Evolutionary conservation across 2,329 filamentous ascomycete species (phyloP).

Genomic region (Exserohilum turcica): DNA sequence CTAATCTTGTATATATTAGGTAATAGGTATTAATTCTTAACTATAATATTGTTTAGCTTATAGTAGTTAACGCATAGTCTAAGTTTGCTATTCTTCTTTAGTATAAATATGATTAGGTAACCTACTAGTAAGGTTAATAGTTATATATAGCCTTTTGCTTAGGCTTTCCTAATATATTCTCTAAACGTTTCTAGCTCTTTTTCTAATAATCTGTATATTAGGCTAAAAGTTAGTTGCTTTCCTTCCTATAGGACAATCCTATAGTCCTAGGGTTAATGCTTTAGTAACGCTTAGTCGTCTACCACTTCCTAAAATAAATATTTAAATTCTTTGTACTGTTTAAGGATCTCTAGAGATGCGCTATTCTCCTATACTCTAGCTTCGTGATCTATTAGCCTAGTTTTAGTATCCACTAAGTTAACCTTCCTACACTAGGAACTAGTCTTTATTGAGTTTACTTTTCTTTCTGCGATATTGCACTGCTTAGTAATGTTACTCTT

Average conservation of each 20-base stretch:
- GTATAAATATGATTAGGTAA: constrained; percentile 6
- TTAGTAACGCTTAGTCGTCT: not conserved
- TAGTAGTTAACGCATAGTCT: constrained; percentile 6
- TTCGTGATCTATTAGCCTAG: not conserved
- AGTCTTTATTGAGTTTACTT: not conserved
- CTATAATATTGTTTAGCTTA: constrained; percentile 1
- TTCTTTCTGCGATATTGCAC: not conserved
- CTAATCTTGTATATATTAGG: constrained; percentile 9
- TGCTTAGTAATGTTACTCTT: not conserved
- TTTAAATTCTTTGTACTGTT: constrained; percentile 1
- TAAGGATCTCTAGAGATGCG: not conserved
- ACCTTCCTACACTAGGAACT: not conserved
- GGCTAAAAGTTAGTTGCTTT: not conserved
- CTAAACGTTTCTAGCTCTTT: no score
- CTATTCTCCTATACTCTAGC: not conserved
- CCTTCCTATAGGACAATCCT: constrained; percentile 1
- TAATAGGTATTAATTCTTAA: constrained; percentile 15
- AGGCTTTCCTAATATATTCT: no score
- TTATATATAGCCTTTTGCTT: not conserved
- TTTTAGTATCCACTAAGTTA: not conserved
- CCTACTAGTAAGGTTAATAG: not conserved
- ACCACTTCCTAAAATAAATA: not conserved
- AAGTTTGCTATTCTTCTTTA: constrained; percentile 4
- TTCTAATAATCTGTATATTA: not conserved
- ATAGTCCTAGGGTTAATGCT: constrained; percentile 1